Conservation (phyloP, 2,329 filamentous ascomycete species). For the Xylaria sp. region DNA sequence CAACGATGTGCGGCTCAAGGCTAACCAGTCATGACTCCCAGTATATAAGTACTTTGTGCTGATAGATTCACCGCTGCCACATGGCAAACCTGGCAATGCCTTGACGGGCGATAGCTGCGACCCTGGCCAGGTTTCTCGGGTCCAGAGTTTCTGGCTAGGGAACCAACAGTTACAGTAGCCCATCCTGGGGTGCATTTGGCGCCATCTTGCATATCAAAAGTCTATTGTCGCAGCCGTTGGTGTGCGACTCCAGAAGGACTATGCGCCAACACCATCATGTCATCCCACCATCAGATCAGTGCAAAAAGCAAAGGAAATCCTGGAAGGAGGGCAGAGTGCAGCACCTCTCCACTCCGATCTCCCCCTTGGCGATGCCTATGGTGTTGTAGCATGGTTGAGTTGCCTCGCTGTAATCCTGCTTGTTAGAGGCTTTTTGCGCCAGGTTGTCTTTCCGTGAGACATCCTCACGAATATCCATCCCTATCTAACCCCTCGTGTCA, state of each 20-base stretch:
- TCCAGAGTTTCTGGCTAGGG: constrained; percentile 6
- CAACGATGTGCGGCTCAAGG: constrained; percentile 19
- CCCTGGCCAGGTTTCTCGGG: constrained; percentile 4
- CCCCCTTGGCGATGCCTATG: not conserved
- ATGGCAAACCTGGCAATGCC: constrained; percentile 17
- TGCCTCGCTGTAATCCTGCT: not conserved
- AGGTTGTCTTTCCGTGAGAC: constrained; percentile 20
- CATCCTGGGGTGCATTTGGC: constrained; percentile 24
- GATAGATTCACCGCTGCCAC: constrained; percentile 15
- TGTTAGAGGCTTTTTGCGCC: not conserved
- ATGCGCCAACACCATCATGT: constrained; percentile 18
- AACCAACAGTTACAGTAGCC: constrained; percentile 14
- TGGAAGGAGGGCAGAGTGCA: not conserved
- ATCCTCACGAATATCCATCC: constrained; percentile 6
- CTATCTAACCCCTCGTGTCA: constrained; percentile 9
- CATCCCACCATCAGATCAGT: constrained; percentile 21
- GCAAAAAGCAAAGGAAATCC: constrained; percentile 2
- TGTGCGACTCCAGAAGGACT: constrained; percentile 9
- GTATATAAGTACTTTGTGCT: not conserved
- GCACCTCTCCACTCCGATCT: constrained; percentile 6
- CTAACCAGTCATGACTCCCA: constrained; percentile 4
- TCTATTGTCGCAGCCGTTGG: constrained; percentile 17
- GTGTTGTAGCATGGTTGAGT: not conserved
- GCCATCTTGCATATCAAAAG: constrained; percentile 23
- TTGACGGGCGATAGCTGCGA: constrained; percentile 9